Conservation (phyloP, 257 asterid genomes). For the Scutellaria baicalensis region DNA sequence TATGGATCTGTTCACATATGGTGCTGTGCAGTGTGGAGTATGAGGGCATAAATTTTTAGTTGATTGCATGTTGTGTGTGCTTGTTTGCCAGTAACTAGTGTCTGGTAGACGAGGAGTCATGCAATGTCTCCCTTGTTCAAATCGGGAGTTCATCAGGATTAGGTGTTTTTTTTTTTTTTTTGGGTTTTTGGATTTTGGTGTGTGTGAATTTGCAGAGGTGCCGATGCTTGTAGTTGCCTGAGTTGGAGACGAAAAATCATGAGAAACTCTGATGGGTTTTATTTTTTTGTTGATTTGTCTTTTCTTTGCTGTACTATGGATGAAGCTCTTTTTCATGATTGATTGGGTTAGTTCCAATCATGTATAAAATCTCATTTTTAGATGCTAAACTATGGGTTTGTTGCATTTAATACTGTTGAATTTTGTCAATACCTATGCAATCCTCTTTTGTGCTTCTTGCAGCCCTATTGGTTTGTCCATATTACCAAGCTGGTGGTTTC, state of each 20-base stretch:
- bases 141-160: not conserved
- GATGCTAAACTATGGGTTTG: conserved; percentile 1
- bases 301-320: not conserved
- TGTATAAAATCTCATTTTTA: not conserved
- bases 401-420: conserved; percentile 8
- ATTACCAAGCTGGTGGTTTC: not conserved
- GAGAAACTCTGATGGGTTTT: not conserved
- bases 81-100: not conserved
- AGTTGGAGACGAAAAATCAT: not conserved
- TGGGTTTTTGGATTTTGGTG: not conserved
- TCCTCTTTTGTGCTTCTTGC: not conserved
- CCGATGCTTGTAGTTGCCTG: not conserved
- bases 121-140: conserved; percentile 1
- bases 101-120: conserved; percentile 3
- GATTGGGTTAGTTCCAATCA: not conserved
- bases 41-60: not conserved
- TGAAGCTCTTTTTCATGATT: not conserved
- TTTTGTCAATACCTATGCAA: not conserved
- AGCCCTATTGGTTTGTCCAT: not conserved
- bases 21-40: not conserved
- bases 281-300: not conserved
- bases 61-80: not conserved
- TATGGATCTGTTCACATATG: conserved; percentile 9
- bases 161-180: not conserved
- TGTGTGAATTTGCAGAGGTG: not conserved